Evolutionary conservation across 2,329 filamentous ascomycete species (phyloP), one percentile per base, ranked within the genome.

Genomic region (Paracamarosporium sp.): DNA sequence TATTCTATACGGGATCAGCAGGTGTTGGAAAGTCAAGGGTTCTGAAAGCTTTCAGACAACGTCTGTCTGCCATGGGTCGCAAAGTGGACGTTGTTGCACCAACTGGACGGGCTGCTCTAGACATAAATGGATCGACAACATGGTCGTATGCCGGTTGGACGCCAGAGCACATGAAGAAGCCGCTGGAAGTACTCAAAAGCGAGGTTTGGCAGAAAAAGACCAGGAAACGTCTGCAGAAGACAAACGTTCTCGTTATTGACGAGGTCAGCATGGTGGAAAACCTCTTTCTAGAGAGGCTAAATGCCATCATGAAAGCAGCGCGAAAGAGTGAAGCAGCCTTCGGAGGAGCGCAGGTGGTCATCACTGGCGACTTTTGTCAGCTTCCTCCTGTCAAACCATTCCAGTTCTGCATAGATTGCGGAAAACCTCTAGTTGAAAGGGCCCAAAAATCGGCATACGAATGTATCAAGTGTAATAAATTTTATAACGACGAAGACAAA

Each of bases 231-330:
- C 70, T 86, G 1, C 64, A 22, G 0, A 27, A 69, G 0, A 85
- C 82, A 0, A 78, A 88, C 48, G 82, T 87, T 0, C 76, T 90
- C 1, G 80, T 90, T 22, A 85, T 90, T 15, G 87, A 90, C 62
- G 87, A 90, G 70, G 85, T 90, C 55, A 87, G 83, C 60, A 90
- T 90, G 87, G 79, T 89, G 0, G 84, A 86, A 47, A 85, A 82
- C 54, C 67, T 80, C 6, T 77, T 82, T 45, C 81, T 87, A 25
- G 80, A 85, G 57, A 79, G 85, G 13, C 71, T 68, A 11, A 82
- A 84, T 54, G 68, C 64, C 3, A 65, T 85, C 4, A 80, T 81
- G 75, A 83, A 84, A 56, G 69, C 60, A 24, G 74, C 73, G 2
- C 63, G 74, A 43, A 54, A 56, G 4, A 62, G 55, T 12, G 45